These are phyloP conservation scores for Paracoccidioides lutzii DNA, from an alignment of 2,329 filamentous ascomycete genomes.

Conservation along the genomic window DNA sequence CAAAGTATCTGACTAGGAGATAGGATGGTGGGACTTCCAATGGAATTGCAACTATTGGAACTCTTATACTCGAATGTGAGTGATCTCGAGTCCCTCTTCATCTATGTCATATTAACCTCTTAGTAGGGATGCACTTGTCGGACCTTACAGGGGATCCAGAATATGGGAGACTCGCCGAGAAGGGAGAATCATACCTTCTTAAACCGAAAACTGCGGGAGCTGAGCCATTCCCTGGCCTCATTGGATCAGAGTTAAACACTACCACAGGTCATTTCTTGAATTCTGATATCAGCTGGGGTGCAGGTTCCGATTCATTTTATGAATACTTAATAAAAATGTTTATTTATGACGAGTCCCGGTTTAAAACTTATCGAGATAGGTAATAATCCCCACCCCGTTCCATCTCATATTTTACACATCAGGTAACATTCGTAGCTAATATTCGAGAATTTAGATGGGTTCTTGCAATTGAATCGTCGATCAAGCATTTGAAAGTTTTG, in stretches of 20 bases:
- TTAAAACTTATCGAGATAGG: constrained; percentile 49
- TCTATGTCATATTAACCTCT: neutral
- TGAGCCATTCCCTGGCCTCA: constrained; percentile 64
- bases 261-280: constrained; percentile 54
- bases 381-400: neutral
- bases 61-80: constrained; percentile 59
- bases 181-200: constrained; percentile 57
- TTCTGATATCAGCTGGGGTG: constrained; percentile 59
- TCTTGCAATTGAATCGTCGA: constrained; percentile 60
- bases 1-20: neutral
- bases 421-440: neutral
- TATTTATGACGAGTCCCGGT: constrained; percentile 57
- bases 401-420: neutral
- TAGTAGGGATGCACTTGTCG: constrained; percentile 42
- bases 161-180: constrained; percentile 55
- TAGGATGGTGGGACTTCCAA: constrained; percentile 45
- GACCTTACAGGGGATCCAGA: constrained; percentile 56
- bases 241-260: constrained; percentile 56
- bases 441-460: constrained; percentile 46
- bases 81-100: neutral
- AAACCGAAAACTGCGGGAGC: constrained; percentile 47
- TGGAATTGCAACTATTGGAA: constrained; percentile 63
- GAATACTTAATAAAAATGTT: constrained; percentile 91
- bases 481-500: constrained; percentile 56
- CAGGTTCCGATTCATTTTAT: constrained; percentile 68